phyloP scores from a whole-genome alignment of 2,329 filamentous ascomycete species.

The Metarhizium guizhouense region DNA sequence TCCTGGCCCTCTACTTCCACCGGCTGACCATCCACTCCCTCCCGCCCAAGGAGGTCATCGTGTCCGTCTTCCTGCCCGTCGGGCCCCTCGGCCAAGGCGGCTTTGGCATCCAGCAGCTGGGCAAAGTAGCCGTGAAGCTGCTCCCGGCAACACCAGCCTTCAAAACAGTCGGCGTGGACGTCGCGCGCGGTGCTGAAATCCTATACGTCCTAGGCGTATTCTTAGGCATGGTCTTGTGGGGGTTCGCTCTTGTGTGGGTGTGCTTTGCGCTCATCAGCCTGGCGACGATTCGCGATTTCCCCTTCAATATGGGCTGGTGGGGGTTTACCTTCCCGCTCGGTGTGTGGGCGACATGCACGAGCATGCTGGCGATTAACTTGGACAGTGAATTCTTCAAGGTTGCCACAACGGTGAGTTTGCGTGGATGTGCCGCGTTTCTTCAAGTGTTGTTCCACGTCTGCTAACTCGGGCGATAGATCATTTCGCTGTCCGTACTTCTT shows the following conservation, averaged over 20 bases:
- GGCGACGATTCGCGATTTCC: constrained; percentile 28
- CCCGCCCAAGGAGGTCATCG: constrained; percentile 57
- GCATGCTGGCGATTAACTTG: constrained; percentile 29
- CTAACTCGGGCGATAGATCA: constrained; percentile 20
- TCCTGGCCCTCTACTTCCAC: constrained; percentile 61
- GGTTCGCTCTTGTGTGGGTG: constrained; percentile 34
- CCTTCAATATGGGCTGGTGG: constrained; percentile 41
- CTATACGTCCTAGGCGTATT: constrained; percentile 50
- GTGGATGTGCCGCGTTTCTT: background rate
- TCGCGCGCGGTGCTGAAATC: constrained; percentile 28
- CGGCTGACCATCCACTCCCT: constrained; percentile 58
- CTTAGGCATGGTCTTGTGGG: constrained; percentile 33
- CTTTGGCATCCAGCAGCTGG: constrained; percentile 45
- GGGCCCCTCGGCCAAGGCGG: constrained; percentile 60
- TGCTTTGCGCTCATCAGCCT: constrained; percentile 33
- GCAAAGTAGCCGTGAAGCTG: constrained; percentile 34
- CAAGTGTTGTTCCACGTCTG: background rate
- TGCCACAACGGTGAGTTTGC: constrained; percentile 22
- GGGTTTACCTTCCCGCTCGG: constrained; percentile 38
- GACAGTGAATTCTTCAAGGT: constrained; percentile 34
- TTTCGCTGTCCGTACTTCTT: constrained; percentile 30
- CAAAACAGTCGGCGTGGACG: constrained; percentile 25
- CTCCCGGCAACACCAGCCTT: constrained; percentile 34
- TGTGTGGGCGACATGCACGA: constrained; percentile 33
- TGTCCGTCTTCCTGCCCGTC: constrained; percentile 58